Base-by-base conservation (phyloP, 768 basidiomycete genomes). In the Gautieria morchelliformis region DNA sequence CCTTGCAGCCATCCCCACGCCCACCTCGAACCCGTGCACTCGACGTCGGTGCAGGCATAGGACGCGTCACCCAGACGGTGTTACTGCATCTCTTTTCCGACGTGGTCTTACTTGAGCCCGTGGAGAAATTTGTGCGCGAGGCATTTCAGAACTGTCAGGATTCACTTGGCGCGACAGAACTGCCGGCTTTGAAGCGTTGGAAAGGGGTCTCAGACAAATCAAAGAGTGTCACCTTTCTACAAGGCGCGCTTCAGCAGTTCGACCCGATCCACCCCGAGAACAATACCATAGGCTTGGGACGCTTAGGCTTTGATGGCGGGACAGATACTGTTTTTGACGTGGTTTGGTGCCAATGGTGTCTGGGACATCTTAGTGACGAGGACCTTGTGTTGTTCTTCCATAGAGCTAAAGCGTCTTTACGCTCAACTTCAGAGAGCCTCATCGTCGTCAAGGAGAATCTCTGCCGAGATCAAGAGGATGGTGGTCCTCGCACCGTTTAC, bases 271-370 rank as follows among this genome's bases (percentile, higher is more conserved):
- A 70, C 12, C 77, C 80, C 1, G 40, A 55, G 40, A 72, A 72
- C 4, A 74, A 77, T 58, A 61, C 66, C 6, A 75, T 69, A 39
- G 75, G 80, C 59, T 67, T 87, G 27, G 87, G 83, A 51, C 81
- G 87, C 14, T 72, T 92, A 6, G 90, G 90, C 3, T 81, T 79
- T 66, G 63, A 65, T 7, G 70, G 71, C 24, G 79, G 80, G 35
- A 67, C 73, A n/a, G 69, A 75, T 19, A 71, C 75, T 45, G 80
- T 80, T 1, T 97, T 93, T 70, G 95, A 99, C 69, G 80, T 93
- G 53, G 79, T 95, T 58, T 93, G 91, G 94, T 91, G 90, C 64
- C 95, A 99, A 69, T 98, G 95, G 95, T 95, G 94, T 72, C 77
- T 97, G 15, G 89, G 91, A 2, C 89, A 94, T 72, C 76, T 96